Percentiles rank a stretch among this genome's conserved stretches.
Evolutionary conservation across 192 early-diverging fungal species (phyloP).

Genomic region (Martensiomyces pterosporus): DNA sequence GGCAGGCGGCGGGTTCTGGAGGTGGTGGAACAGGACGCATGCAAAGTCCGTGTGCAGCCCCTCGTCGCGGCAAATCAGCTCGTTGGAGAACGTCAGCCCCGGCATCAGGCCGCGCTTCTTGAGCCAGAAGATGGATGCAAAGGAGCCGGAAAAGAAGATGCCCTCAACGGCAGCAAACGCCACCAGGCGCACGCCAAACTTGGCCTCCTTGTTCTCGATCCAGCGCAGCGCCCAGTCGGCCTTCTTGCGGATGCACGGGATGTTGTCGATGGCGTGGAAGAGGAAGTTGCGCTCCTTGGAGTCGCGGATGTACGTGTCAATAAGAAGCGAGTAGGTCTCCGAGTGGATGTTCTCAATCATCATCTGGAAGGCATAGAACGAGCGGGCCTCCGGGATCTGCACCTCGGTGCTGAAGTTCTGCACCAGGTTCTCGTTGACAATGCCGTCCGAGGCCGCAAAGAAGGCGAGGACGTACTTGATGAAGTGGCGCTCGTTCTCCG

Average conservation of each 20-base stretch:
- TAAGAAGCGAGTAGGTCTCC: slow-evolving; percentile 92
- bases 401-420: slow-evolving; percentile 88
- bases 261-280: slow-evolving; percentile 92
- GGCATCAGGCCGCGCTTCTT: slow-evolving; percentile 99
- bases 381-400: slow-evolving; percentile 89
- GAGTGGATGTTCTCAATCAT: slow-evolving; percentile 98
- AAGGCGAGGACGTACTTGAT: slow-evolving; percentile 91
- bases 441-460: slow-evolving; percentile 93
- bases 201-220: slow-evolving; percentile 74
- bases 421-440: slow-evolving; percentile 94
- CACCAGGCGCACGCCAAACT: slow-evolving; percentile 88
- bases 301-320: slow-evolving; percentile 95
- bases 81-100: slow-evolving; percentile 96
- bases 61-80: slow-evolving; percentile 96
- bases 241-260: slow-evolving; percentile 94
- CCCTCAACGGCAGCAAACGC: slow-evolving; percentile 98
- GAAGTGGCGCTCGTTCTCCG: slow-evolving; percentile 83
- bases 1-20: slow-evolving; percentile 67
- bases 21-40: slow-evolving; percentile 83
- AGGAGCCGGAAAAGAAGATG: slow-evolving; percentile 97
- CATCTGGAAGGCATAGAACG: slow-evolving; percentile 97
- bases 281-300: slow-evolving; percentile 72
- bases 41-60: slow-evolving; percentile 98
- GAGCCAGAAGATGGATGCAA: slow-evolving; percentile 99
- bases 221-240: slow-evolving; percentile 96